Evolutionary conservation across 2,329 filamentous ascomycete genomes (phyloP), one percentile per base, ranked within the genome.

Genomic region (Fusarium sp.): DNA sequence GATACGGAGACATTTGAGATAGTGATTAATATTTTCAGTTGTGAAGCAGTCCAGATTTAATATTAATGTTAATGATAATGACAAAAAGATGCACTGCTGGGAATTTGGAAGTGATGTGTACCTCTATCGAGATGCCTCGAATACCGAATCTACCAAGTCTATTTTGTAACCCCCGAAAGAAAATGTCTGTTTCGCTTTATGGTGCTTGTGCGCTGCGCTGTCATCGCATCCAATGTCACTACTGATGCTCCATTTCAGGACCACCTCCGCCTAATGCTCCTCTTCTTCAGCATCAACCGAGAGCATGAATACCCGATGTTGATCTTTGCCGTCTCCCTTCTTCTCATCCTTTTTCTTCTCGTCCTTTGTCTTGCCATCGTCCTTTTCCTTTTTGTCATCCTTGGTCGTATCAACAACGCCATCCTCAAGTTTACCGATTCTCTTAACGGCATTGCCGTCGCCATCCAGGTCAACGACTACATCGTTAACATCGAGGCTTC

Each of bases 401-500:
- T 79, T 78, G 11, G 73, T 80, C 41, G 66, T 79, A 45, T 81
- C 78, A 3, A 79, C 75, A n/a, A 81, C 75, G 6, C 79, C 79
- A 8, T 82, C 73, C 55, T 81, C 74, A 5, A 81, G 70, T 44
- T 79, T 76, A 19, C 80, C 78, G 25, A 82, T 67, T 60, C 78
- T 77, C 71, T 82, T 81, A 28, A 85, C 73, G 1, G 82, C 78
- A 30, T 82, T 83, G 0, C 86, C 85, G 8, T 86, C 68, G 0
- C 76, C 80, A 46, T 86, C 86, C 3, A 88, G 77, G 58, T 88
- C 85, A 3, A 89, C 86, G 1, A 89, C 80, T 2, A 87, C 82
- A 48, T 89, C 86, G 42, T 81, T 74, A 1, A 80, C 84, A 69
- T 89, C 88, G 4, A 89, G 77, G 58, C 81, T 86, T 6, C 86